Conservation (phyloP, 108 stramenopile genomes). For the Cyclotella choctawhatcheeana region DNA sequence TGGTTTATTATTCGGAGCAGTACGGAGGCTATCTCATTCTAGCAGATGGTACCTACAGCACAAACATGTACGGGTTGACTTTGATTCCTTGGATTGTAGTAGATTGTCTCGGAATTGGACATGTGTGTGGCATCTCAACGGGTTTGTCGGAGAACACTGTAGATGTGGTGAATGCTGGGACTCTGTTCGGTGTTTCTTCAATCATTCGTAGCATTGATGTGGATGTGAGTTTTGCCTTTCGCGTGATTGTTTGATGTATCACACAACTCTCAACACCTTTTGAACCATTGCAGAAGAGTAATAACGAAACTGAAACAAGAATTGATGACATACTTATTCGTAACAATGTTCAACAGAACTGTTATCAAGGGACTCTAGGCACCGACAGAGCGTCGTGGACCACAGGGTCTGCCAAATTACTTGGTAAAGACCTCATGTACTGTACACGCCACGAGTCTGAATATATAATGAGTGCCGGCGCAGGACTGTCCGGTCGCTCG, state of each 20-base stretch:
- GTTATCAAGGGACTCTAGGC: too few relatives aligned
- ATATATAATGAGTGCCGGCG: neutral
- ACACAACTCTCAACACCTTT: too few relatives aligned
- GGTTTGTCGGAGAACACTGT: slow-evolving; percentile 6
- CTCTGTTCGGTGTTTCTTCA: neutral
- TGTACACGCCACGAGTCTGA: neutral
- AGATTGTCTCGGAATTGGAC: neutral
- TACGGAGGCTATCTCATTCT: neutral
- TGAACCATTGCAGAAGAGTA: too few relatives aligned
- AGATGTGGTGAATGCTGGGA: too few relatives aligned
- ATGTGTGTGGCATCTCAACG: neutral
- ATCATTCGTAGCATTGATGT: too few relatives aligned
- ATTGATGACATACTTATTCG: too few relatives aligned
- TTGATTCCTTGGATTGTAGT: neutral
- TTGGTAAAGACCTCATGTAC: neutral
- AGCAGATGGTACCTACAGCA: neutral
- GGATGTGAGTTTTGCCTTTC: too few relatives aligned
- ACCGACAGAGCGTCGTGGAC: neutral
- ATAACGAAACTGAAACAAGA: too few relatives aligned
- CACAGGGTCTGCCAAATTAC: neutral
- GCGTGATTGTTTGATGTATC: too few relatives aligned
- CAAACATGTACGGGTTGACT: slow-evolving; percentile 1
- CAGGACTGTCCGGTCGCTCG: neutral
- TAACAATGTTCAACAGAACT: too few relatives aligned
- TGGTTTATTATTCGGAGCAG: neutral